Percentiles rank a stretch among this genome's conserved stretches.
These are phyloP conservation scores for Sarcocystis neurona DNA, from an alignment of 169 alveolate genomes.

Conservation along the genomic window DNA sequence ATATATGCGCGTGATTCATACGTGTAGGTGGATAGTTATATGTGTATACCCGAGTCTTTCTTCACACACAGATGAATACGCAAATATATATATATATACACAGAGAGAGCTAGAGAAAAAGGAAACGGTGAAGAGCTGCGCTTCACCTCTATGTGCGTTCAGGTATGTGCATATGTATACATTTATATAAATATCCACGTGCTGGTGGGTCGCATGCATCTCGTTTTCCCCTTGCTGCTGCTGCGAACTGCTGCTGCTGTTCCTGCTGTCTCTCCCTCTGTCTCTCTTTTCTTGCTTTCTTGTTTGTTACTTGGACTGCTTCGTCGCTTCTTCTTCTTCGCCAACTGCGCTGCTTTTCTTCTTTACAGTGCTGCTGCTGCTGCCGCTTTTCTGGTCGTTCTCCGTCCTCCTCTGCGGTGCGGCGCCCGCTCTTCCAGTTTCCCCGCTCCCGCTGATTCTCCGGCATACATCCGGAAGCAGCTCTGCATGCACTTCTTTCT, in stretches of 20 bases:
- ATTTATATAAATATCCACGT: no score
- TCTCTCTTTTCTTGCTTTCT: not conserved
- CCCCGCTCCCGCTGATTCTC: no score
- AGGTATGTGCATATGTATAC: no score
- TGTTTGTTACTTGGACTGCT: not conserved
- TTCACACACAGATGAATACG: no score
- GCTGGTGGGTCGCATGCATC: no score
- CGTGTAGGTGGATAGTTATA: no score
- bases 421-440: no score
- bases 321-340: not conserved
- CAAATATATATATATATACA: no score
- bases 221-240: no score
- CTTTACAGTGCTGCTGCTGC: not conserved
- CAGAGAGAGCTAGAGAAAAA: no score
- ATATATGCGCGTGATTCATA: no score
- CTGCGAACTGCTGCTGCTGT: not conserved
- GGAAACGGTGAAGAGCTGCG: not conserved
- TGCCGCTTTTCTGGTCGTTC: not conserved
- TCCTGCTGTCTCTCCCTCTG: not conserved
- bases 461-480: not conserved
- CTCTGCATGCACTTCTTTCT: not conserved
- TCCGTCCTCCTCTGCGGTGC: not conserved
- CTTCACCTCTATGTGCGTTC: not conserved
- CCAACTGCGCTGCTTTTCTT: not conserved
- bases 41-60: no score